Evolutionary conservation across 1,284 basidiomycete genomes (phyloP), one percentile per base, ranked within the genome.

Genomic region (Cryptococcus amylolentus): DNA sequence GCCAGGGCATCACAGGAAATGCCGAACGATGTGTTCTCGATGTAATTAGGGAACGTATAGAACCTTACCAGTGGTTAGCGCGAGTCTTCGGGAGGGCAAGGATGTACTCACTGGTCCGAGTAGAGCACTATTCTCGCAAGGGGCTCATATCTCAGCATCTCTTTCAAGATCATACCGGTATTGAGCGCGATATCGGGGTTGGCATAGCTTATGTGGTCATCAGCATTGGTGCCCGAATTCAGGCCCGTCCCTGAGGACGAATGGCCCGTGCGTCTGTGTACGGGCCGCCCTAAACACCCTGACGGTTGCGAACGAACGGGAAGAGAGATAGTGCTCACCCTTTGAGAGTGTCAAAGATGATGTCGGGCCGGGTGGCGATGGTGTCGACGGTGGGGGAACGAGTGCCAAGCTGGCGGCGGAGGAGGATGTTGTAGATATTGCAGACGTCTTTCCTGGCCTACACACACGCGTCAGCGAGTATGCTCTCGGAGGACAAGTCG

Each of bases 1-100:
- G 89, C 88, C 70, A 96, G 96, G 5, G 95, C 95, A 74, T 98
- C 96, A 67, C 95, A 98, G 0, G 94, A 96, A 61, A 98, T 91
- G 9, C 95, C 95, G 72, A 98, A 98, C 23, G 95, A 97, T 3
- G 94, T 95, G 51, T 88, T 89, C 79, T 98, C 96, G 66, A 99
- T 98, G 78, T 95, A 95, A 69, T 91, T 86, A 9, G 94, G 91
- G 78, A 95, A 99, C 58, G 86, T 88, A 81, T 98, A 98, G 78
- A 99, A 98, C 67, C 93, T 35, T 94, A 69, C 3, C 52, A 40
- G 9, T 23, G 2, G 35, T 16, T 50, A 31, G 43, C 41, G 35
- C 26, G 12, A 2, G 14, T 51, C 31, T 27, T 27, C 4, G 18
- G 28, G 16, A 23, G 9, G 5, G 8, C 39, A 16, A 12, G 7